Evolutionary conservation across 1,139 yeast species (phyloP).

Genomic region (Magnusiomyces tetraspermus): DNA sequence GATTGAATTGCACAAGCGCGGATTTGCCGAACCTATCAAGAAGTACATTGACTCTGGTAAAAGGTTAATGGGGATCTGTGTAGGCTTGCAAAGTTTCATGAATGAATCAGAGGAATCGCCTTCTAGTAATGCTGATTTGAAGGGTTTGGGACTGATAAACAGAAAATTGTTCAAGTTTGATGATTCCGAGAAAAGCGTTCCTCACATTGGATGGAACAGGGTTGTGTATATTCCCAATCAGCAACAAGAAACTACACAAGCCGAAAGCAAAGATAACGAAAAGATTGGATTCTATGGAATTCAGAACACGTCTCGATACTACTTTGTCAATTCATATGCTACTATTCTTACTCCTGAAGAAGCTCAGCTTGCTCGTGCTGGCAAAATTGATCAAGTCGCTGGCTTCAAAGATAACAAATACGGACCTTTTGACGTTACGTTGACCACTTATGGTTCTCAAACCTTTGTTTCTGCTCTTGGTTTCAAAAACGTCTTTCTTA

Average conservation of each 20-base stretch:
- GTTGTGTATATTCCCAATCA: slow-evolving; percentile 19
- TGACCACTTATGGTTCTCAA: slow-evolving; percentile 68
- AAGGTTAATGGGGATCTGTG: slow-evolving; percentile 93
- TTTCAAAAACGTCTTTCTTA: slow-evolving; percentile 74
- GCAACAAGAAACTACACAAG: not conserved
- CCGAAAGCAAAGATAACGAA: slow-evolving; percentile 13
- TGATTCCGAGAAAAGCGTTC: slow-evolving; percentile 66
- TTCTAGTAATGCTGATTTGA: slow-evolving; percentile 11
- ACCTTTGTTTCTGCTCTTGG: slow-evolving; percentile 75
- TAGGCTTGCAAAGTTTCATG: slow-evolving; percentile 82
- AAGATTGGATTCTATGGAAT: slow-evolving; percentile 47
- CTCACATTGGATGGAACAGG: slow-evolving; percentile 92
- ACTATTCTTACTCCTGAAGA: slow-evolving; percentile 43
- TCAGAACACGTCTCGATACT: slow-evolving; percentile 60
- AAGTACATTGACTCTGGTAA: slow-evolving; percentile 62
- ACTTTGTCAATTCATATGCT: slow-evolving; percentile 92
- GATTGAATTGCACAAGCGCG: slow-evolving; percentile 50
- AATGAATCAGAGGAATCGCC: slow-evolving; percentile 67
- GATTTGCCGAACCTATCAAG: slow-evolving; percentile 55
- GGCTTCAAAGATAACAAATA: slow-evolving; percentile 26
- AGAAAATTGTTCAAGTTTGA: slow-evolving; percentile 54
- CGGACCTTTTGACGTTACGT: slow-evolving; percentile 71
- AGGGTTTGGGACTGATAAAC: slow-evolving; percentile 48
- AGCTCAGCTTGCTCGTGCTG: slow-evolving; percentile 8
- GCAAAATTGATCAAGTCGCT: slow-evolving; percentile 21